Evolutionary conservation across 805 yeast genomes (phyloP).

Genomic region (Sungouiella blattae): DNA sequence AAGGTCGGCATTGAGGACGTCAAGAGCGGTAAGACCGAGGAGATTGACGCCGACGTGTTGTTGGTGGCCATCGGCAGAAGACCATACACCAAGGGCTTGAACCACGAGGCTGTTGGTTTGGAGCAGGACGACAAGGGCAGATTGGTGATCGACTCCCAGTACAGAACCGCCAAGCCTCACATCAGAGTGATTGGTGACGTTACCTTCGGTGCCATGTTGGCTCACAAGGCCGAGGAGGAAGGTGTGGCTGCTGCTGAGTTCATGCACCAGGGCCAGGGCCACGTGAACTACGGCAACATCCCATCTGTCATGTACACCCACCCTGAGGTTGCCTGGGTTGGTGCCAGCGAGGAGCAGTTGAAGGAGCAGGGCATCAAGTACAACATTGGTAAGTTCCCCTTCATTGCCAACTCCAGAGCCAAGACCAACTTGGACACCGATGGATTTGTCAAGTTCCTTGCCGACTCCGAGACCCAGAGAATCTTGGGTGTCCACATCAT

Average conservation of each 20-base stretch:
- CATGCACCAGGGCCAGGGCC: constrained; percentile 92
- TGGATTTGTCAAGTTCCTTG: constrained; percentile 92
- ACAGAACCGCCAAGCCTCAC: constrained; percentile 86
- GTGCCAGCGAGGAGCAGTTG: constrained; percentile 91
- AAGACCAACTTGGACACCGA: constrained; percentile 97
- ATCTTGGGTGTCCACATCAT: constrained; percentile 94
- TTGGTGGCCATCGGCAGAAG: constrained; percentile 98
- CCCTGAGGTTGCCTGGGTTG: constrained; percentile 99
- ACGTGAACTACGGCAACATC: constrained; percentile 95
- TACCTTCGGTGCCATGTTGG: constrained; percentile 98
- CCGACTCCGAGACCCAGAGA: constrained; percentile 97
- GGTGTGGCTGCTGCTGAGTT: constrained; percentile 98
- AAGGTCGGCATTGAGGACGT: constrained; percentile 84
- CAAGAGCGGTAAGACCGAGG: constrained; percentile 77
- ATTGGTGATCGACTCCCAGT: constrained; percentile 89
- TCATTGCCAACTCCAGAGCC: constrained; percentile 98
- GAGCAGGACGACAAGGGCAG: constrained; percentile 92
- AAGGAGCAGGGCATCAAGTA: constrained; percentile 88
- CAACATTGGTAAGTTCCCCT: constrained; percentile 97
- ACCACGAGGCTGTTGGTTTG: constrained; percentile 83
- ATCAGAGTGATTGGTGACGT: constrained; percentile 98
- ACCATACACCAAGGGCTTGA: constrained; percentile 88
- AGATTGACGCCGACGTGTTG: constrained; percentile 84
- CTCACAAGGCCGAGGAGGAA: constrained; percentile 99
- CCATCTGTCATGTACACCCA: constrained; percentile 99